These are phyloP conservation scores for Coemansia sp. DNA, from an alignment of 192 early-diverging fungal genomes.

Conservation along the genomic window DNA sequence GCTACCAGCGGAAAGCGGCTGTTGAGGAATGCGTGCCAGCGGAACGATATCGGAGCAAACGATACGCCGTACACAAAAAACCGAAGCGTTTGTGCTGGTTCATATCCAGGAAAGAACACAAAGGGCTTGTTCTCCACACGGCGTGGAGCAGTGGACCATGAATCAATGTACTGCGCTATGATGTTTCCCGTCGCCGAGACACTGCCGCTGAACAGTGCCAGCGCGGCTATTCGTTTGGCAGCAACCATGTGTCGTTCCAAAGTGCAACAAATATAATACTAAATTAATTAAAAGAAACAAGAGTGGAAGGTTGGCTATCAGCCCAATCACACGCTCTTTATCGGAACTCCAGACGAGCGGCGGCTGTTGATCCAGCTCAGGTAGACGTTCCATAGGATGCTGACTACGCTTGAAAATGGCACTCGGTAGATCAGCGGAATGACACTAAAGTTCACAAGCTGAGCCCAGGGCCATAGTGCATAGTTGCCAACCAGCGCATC, in stretches of 20 bases:
- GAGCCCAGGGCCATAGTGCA: conserved; percentile 67
- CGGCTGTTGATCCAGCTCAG: conserved; percentile 63
- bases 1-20: conserved; percentile 19
- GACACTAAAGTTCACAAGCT: conserved; percentile 68
- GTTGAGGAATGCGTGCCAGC: conserved; percentile 47
- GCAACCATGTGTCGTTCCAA: background rate
- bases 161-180: conserved; percentile 25
- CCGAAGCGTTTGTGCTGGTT: conserved; percentile 22
- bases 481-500: conserved; percentile 30
- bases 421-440: conserved; percentile 64
- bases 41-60: conserved; percentile 25
- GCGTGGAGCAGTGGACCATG: background rate
- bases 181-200: conserved; percentile 31
- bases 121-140: background rate
- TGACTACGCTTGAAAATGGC: conserved; percentile 66
- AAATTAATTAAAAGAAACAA: background rate
- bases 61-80: conserved; percentile 35
- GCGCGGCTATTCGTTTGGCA: conserved; percentile 6
- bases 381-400: conserved; percentile 69
- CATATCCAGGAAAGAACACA: conserved; percentile 3
- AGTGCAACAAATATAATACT: background rate
- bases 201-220: conserved; percentile 33
- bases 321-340: too few species aligned
- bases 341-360: background rate
- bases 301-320: background rate